These are phyloP conservation scores for Polygonum maritimum DNA, from an alignment of 148 eudicot species.

Conservation along the genomic window DNA sequence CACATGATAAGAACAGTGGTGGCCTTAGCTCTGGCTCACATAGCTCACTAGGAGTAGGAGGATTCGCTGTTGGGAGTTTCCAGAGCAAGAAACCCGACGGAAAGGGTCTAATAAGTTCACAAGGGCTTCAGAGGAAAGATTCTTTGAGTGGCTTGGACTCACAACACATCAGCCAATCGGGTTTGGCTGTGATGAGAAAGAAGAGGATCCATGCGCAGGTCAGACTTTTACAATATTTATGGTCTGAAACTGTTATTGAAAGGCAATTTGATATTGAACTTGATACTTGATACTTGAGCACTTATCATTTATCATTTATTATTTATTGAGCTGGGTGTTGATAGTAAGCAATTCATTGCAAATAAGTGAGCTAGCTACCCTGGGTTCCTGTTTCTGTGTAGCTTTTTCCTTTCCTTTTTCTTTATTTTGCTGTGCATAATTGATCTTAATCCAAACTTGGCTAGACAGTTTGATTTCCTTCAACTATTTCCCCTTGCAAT, in stretches of 20 bases:
- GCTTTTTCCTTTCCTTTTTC: background rate
- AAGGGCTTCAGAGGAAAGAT: constrained; percentile 49
- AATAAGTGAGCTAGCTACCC: background rate
- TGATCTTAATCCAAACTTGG: background rate
- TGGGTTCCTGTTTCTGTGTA: background rate
- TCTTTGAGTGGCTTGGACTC: constrained; percentile 41
- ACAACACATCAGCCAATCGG: constrained; percentile 62
- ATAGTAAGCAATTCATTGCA: background rate
- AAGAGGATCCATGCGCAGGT: constrained; percentile 88
- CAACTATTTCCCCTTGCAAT: background rate
- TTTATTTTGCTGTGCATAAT: background rate
- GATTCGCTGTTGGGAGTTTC: constrained; percentile 41
- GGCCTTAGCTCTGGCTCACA: constrained; percentile 44
- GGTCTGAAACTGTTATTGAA: background rate
- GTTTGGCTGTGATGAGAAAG: constrained; percentile 72
- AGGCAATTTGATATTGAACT: background rate
- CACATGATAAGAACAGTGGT: constrained; percentile 34
- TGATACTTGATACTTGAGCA: background rate
- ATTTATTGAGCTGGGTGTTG: background rate
- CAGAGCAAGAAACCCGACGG: constrained; percentile 52
- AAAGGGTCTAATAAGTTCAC: constrained; percentile 42
- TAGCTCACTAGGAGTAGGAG: constrained; percentile 43
- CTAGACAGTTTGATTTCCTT: background rate
- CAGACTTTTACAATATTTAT: background rate
- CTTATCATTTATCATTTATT: background rate